A percentile compares a stretch with the other conserved stretches of the same genome.
phyloP scores from a whole-genome alignment of 768 basidiomycete species.

The Postia placenta region DNA sequence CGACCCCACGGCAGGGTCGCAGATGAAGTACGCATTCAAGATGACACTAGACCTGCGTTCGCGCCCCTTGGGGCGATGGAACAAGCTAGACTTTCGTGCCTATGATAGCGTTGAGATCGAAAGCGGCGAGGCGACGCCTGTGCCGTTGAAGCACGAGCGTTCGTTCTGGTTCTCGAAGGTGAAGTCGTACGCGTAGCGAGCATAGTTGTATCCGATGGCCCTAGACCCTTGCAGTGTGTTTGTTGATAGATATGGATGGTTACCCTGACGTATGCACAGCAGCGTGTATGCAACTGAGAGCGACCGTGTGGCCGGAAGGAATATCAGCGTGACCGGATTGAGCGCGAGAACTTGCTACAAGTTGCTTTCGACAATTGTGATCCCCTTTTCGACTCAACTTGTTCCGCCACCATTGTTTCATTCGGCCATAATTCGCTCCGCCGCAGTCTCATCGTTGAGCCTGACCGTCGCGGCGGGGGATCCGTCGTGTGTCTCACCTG shows the following conservation, averaged over 20 bases:
- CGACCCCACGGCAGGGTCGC: constrained; percentile 28
- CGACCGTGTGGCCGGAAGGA: too few species aligned
- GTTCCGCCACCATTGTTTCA: background rate
- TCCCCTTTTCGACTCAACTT: too few species aligned
- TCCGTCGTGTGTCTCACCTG: constrained; percentile 43
- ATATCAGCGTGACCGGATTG: too few species aligned
- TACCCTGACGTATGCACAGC: too few species aligned
- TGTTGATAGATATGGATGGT: too few species aligned
- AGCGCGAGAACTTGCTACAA: too few species aligned
- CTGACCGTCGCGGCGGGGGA: constrained; percentile 27
- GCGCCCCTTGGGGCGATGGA: constrained; percentile 80
- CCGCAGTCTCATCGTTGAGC: constrained; percentile 1
- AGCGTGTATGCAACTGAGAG: background rate
- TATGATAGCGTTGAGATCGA: constrained; percentile 77
- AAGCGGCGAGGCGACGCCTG: constrained; percentile 62
- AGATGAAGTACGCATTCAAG: constrained; percentile 55
- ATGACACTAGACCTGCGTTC: constrained; percentile 71
- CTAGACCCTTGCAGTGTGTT: too few species aligned
- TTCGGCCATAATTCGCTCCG: background rate
- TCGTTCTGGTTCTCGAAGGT: constrained; percentile 96
- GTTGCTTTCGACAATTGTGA: too few species aligned
- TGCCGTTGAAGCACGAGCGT: constrained; percentile 76
- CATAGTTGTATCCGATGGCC: too few species aligned
- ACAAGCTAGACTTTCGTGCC: constrained; percentile 64
- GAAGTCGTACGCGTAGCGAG: constrained; percentile 48